Evolutionary conservation across 805 yeast genomes (phyloP).

Genomic region (Zygotorulaspora danielsina): DNA sequence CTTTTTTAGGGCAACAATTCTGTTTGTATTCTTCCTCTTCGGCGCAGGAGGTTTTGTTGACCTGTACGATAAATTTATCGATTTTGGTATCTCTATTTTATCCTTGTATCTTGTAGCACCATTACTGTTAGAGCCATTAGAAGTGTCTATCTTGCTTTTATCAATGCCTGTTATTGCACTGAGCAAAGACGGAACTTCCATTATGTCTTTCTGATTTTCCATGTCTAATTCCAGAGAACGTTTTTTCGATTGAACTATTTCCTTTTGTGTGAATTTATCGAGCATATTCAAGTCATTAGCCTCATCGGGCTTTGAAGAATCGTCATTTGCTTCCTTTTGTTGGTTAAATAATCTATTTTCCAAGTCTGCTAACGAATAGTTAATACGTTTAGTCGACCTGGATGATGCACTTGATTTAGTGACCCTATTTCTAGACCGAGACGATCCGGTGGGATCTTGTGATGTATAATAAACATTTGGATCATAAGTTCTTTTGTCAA

Average conservation of each 20-base stretch:
- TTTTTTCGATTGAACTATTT: slow-evolving; percentile 31
- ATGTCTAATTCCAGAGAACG: slow-evolving; percentile 35
- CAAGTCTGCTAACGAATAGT: slow-evolving; percentile 35
- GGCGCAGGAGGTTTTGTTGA: slow-evolving; percentile 34
- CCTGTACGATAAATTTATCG: slow-evolving; percentile 28
- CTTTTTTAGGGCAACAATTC: slow-evolving; percentile 32
- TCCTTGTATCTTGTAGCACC: slow-evolving; percentile 23
- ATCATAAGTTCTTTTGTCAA: slow-evolving; percentile 31
- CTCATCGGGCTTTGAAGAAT: slow-evolving; percentile 5
- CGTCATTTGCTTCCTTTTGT: slow-evolving; percentile 12
- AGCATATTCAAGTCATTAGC: slow-evolving; percentile 13
- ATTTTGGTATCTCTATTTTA: slow-evolving; percentile 33
- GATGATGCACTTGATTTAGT: slow-evolving; percentile 20
- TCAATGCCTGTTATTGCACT: slow-evolving; percentile 32
- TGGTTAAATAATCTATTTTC: slow-evolving; percentile 31
- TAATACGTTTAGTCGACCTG: slow-evolving; percentile 32
- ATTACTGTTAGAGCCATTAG: slow-evolving; percentile 7
- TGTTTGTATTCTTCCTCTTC: slow-evolving; percentile 32
- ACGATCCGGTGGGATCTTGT: slow-evolving; percentile 21
- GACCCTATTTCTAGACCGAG: slow-evolving; percentile 19
- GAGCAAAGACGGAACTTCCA: slow-evolving; percentile 30
- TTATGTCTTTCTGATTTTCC: slow-evolving; percentile 30
- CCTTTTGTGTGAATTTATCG: slow-evolving; percentile 29
- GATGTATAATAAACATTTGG: slow-evolving; percentile 34
- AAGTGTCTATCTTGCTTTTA: slow-evolving; percentile 30